Evolutionary conservation across 805 yeast genomes (phyloP).

Genomic region (Schizosaccharomyces osmophilus): DNA sequence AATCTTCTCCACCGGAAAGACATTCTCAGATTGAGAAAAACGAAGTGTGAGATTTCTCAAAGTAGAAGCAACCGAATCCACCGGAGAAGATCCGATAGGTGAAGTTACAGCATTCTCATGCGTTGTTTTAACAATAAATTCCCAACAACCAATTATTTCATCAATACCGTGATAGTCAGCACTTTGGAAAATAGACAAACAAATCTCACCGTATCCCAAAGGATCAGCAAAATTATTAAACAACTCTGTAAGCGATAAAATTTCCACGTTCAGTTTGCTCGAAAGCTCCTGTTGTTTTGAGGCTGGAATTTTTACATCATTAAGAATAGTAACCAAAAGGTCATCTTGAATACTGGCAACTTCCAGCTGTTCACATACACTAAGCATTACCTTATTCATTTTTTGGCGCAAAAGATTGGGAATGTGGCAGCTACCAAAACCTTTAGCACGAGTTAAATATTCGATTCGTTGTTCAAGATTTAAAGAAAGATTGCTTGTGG

Average conservation of each 20-base stretch:
- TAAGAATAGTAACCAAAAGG: slow-evolving; percentile 16
- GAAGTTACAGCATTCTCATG: slow-evolving; percentile 37
- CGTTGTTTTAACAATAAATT: slow-evolving; percentile 12
- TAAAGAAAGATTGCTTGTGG: slow-evolving; percentile 29
- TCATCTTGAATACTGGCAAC: slow-evolving; percentile 73
- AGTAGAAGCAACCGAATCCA: slow-evolving; percentile 17
- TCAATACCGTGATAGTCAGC: slow-evolving; percentile 34
- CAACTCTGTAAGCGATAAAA: slow-evolving; percentile 49
- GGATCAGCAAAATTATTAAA: slow-evolving; percentile 76
- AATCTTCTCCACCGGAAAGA: slow-evolving; percentile 55
- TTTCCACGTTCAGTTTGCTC: slow-evolving; percentile 33
- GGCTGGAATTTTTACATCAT: slow-evolving; percentile 15
- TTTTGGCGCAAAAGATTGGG: slow-evolving; percentile 55
- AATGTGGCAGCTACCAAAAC: slow-evolving; percentile 67
- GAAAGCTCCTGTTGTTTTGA: slow-evolving; percentile 15
- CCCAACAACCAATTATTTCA: neutral
- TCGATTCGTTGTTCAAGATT: slow-evolving; percentile 56
- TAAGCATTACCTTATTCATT: slow-evolving; percentile 41
- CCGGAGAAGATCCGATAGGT: slow-evolving; percentile 11
- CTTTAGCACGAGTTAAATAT: slow-evolving; percentile 72
- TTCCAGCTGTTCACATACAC: slow-evolving; percentile 57
- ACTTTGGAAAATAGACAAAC: slow-evolving; percentile 51
- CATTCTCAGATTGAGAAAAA: slow-evolving; percentile 42
- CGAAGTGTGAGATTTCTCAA: slow-evolving; percentile 32
- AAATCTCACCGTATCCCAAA: slow-evolving; percentile 61